Evolutionary conservation across 1,139 yeast genomes (phyloP).

Genomic region (Williopsis jadinii): DNA sequence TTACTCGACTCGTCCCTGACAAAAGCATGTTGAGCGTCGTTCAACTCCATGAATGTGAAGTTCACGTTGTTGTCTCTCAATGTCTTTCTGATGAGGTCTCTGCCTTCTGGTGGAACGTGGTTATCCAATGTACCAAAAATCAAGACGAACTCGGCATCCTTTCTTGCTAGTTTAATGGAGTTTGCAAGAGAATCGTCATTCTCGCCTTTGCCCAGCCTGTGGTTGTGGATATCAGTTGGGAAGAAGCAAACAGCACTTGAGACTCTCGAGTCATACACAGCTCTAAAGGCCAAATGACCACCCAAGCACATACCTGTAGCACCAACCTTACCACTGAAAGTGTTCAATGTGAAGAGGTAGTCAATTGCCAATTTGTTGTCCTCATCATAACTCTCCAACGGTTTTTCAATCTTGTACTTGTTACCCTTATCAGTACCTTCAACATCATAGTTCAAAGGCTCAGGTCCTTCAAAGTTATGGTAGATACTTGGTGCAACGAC

Average conservation of each 20-base stretch:
- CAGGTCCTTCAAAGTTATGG: slow-evolving; percentile 62
- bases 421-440: slow-evolving; percentile 78
- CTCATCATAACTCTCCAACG: slow-evolving; percentile 68
- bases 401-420: slow-evolving; percentile 57
- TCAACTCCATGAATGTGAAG: slow-evolving; percentile 66
- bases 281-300: slow-evolving; percentile 75
- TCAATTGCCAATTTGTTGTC: slow-evolving; percentile 62
- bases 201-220: slow-evolving; percentile 43
- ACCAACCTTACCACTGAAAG: slow-evolving; percentile 70
- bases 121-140: slow-evolving; percentile 76
- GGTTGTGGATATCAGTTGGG: slow-evolving; percentile 71
- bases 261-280: slow-evolving; percentile 60
- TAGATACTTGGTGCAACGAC: slow-evolving; percentile 75
- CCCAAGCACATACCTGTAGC: slow-evolving; percentile 88
- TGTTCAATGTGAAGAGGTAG: slow-evolving; percentile 46
- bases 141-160: slow-evolving; percentile 46
- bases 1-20: slow-evolving; percentile 73
- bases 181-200: slow-evolving; percentile 61
- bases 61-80: slow-evolving; percentile 53
- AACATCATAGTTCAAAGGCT: slow-evolving; percentile 61
- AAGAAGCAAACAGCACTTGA: slow-evolving; percentile 69
- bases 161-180: slow-evolving; percentile 43
- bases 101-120: slow-evolving; percentile 74
- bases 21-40: slow-evolving; percentile 81
- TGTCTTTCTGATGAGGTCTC: slow-evolving; percentile 63